These are phyloP conservation scores for Haemoproteus tartakovskyi DNA, from an alignment of 169 alveolate genomes.

Conservation along the genomic window DNA sequence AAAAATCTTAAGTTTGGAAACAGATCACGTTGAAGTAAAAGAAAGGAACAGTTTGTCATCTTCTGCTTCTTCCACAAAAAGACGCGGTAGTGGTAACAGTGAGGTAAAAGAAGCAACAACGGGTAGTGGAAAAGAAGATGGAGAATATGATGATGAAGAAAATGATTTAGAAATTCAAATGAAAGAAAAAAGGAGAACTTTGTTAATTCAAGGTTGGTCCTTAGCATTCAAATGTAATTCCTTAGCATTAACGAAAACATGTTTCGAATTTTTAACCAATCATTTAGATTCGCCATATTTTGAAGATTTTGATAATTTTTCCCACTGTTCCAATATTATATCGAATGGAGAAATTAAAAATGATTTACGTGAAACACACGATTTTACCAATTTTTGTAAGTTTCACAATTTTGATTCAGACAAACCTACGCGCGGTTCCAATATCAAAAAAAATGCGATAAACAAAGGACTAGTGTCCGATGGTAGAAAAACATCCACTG, in stretches of 20 bases:
- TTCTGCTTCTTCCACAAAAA: background rate
- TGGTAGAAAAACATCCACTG: too few species aligned
- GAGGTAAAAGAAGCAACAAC: background rate
- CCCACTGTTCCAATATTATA: slow-evolving; percentile 35
- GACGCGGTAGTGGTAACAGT: background rate
- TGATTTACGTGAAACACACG: slow-evolving; percentile 10
- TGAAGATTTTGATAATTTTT: slow-evolving; percentile 29
- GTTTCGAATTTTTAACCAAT: slow-evolving; percentile 29
- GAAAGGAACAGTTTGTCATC: too few species aligned
- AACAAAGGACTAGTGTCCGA: too few species aligned
- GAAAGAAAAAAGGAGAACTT: slow-evolving; percentile 50
- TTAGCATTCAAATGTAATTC: slow-evolving; percentile 48
- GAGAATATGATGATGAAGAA: background rate
- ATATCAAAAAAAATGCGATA: too few species aligned
- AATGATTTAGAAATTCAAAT: slow-evolving; percentile 53
- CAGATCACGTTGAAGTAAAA: too few species aligned
- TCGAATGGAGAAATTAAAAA: slow-evolving; percentile 31
- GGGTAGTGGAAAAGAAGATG: background rate
- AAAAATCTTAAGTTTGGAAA: background rate
- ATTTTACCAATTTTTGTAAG: slow-evolving; percentile 15
- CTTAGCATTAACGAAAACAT: slow-evolving; percentile 18
- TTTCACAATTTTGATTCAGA: too few species aligned
- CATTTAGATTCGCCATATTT: slow-evolving; percentile 42
- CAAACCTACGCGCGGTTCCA: too few species aligned
- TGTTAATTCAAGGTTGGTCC: slow-evolving; percentile 53